Evolutionary conservation across 164 flowering plant genomes (phyloP), one percentile per base, ranked within the genome.

Genomic region (Tetrastigma voinierianum): DNA sequence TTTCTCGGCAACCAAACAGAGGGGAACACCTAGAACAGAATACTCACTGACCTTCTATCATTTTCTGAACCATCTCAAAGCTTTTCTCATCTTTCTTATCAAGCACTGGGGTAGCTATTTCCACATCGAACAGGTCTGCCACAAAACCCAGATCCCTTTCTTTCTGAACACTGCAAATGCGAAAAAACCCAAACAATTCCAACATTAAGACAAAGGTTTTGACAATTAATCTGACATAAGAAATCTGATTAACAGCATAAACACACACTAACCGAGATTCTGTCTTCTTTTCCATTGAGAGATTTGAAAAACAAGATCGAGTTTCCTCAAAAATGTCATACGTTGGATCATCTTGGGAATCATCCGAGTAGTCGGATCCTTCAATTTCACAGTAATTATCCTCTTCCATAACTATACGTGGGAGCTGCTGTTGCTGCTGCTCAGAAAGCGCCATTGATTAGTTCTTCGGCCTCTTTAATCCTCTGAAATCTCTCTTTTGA

Each of bases 341-440:
- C 18, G 74, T 75, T 43, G 93, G 90, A 48, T 87, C 94, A 2
- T 73, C 72, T 43, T 73, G 78, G 1, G 82, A 84, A 66, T 83
- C 84, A 49, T 83, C 81, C 0, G 75, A 67, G 20, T 49, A 14
- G 19, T 70, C 80, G 4, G 79, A 71, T 46, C 57, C 74, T 51
- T 23, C 70, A 40, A 48, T 44, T 55, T 64, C 81, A 18, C 51
- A 20, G 45, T 53, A 18, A 24, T 57, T 52, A 16, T 57, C 67
- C 47, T 58, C 66, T 10, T 44, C 8, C 13, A 19, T 16, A 12
- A 43, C 49, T 16, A 8, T 19, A 24, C 3, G 0, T 14, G 12
- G 15, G 16, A 13, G 51, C 20, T 44, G 60, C 44, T 64, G 0
- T 14, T 9, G 15, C 12, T 12, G 51, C 20, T 44, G 60, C 44